phyloP scores from a whole-genome alignment of 768 basidiomycete genomes.

The Lactarius indigo region DNA sequence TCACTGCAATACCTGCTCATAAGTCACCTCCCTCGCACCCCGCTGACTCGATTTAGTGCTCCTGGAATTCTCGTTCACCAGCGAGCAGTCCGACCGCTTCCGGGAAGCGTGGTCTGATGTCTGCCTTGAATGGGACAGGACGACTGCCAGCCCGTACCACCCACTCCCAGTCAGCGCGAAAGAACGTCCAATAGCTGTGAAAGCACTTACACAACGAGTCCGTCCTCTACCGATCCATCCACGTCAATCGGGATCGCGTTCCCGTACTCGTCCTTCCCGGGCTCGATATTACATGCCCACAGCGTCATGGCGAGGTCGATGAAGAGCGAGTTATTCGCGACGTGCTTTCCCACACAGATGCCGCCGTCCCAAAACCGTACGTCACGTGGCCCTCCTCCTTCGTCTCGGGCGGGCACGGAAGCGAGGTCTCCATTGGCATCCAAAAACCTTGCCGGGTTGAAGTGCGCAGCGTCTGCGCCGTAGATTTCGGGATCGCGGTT shows the following conservation, averaged over 20 bases:
- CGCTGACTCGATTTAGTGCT: no score
- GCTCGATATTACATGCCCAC: slow-evolving; percentile 27
- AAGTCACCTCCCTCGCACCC: no score
- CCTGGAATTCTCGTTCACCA: slow-evolving; percentile 5
- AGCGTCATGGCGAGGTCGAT: slow-evolving; percentile 33
- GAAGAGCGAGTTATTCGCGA: slow-evolving; percentile 32
- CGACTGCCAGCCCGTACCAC: background rate
- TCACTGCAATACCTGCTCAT: no score
- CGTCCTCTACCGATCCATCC: background rate
- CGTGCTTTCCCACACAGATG: slow-evolving; percentile 16
- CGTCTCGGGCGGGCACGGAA: slow-evolving; percentile 24
- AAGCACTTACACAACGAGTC: background rate
- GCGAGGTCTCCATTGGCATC: slow-evolving; percentile 26
- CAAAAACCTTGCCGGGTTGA: slow-evolving; percentile 28
- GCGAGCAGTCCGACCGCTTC: background rate
- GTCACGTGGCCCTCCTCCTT: slow-evolving; percentile 31
- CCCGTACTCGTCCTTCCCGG: background rate
- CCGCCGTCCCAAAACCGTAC: slow-evolving; percentile 30
- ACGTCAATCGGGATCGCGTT: background rate
- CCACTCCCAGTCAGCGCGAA: background rate
- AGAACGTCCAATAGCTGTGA: no score
- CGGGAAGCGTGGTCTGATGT: slow-evolving; percentile 2
- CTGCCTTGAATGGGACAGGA: slow-evolving; percentile 1
- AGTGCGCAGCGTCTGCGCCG: slow-evolving; percentile 27
- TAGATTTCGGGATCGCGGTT: slow-evolving; percentile 29